phyloP scores from a whole-genome alignment of 1,139 yeast species.

The Yamadazyma mexicana region DNA sequence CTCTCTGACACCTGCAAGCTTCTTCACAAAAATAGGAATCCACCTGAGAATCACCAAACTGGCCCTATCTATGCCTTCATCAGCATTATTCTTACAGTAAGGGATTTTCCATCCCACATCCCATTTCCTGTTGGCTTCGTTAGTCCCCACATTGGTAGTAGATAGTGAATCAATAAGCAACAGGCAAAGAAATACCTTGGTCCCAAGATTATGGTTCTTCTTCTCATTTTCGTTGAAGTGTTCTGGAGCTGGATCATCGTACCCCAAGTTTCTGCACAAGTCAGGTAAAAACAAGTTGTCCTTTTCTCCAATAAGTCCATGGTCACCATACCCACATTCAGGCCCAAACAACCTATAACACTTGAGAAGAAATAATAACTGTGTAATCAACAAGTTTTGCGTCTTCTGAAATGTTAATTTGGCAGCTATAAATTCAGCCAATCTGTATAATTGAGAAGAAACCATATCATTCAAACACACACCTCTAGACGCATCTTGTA shows the following conservation, averaged over 20 bases:
- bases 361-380: neutral
- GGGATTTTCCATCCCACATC: neutral
- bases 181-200: neutral
- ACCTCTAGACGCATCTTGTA: neutral
- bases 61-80: neutral
- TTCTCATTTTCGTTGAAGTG: neutral
- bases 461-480: no score
- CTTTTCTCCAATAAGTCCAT: slow-evolving; percentile 1
- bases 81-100: neutral
- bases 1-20: neutral
- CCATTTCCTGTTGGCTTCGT: neutral
- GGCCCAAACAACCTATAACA: slow-evolving; percentile 1
- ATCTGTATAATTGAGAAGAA: neutral
- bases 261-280: slow-evolving; percentile 1
- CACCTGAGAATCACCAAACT: neutral
- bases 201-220: neutral
- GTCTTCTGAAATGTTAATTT: neutral
- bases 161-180: neutral
- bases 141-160: neutral
- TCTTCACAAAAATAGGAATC: slow-evolving; percentile 1
- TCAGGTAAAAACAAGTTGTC: neutral
- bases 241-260: neutral
- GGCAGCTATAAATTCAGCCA: neutral
- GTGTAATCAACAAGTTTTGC: neutral
- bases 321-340: slow-evolving; percentile 2